Evolutionary conservation across 805 yeast genomes (phyloP).

Genomic region (Priceomyces carsonii): DNA sequence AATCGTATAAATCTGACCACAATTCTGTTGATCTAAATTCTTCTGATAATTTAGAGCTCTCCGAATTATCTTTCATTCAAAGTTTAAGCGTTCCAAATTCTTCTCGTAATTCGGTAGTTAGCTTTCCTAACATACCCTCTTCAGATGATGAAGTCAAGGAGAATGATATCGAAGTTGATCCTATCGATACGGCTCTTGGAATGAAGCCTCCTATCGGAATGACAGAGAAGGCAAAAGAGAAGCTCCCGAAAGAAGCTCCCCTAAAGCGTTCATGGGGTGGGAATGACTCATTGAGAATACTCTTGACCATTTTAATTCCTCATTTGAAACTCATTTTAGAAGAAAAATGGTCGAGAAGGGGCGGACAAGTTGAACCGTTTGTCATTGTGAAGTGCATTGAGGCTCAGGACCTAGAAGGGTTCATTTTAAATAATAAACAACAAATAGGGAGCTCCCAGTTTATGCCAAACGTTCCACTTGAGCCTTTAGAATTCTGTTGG

Average conservation of each 20-base stretch:
- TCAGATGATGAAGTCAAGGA: constrained; percentile 1
- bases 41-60: constrained; percentile 5
- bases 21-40: constrained; percentile 6
- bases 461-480: constrained; percentile 42
- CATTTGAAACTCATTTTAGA: constrained; percentile 28
- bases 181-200: constrained; percentile 42
- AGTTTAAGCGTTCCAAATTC: constrained; percentile 6
- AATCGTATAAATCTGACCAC: constrained; percentile 11
- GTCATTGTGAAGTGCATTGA: constrained; percentile 44
- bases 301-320: constrained; percentile 42
- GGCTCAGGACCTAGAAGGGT: constrained; percentile 27
- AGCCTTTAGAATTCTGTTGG: constrained; percentile 60
- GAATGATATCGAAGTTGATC: constrained; percentile 15
- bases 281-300: constrained; percentile 44
- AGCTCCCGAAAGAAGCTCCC: constrained; percentile 51
- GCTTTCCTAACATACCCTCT: constrained; percentile 1
- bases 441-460: constrained; percentile 45
- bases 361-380: constrained; percentile 21
- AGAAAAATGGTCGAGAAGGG: constrained; percentile 25
- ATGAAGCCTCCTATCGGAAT: constrained; percentile 61
- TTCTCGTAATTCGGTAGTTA: constrained; percentile 1
- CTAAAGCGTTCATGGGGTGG: constrained; percentile 60
- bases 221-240: constrained; percentile 57
- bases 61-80: constrained; percentile 10
- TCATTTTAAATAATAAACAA: constrained; percentile 20